Evolutionary conservation across 1,284 basidiomycete species (phyloP), one percentile per base, ranked within the genome.

Genomic region (Trichosporon inkin): DNA sequence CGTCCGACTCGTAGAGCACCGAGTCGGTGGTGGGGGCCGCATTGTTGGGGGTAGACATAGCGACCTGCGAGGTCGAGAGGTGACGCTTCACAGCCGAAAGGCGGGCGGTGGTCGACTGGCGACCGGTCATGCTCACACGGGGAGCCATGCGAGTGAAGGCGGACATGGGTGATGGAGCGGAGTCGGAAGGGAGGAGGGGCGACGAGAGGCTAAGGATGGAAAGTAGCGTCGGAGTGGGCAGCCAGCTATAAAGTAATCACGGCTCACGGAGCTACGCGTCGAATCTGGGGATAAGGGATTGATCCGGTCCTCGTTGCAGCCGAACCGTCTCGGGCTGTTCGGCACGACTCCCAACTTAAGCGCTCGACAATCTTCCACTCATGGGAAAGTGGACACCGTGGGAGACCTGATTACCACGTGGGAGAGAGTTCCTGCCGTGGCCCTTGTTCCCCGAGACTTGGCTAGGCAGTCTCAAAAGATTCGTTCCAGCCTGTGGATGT

Each of bases 51-150:
- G 28, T 32, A 32, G 28, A 32, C 53, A 62, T 55, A 53, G 52
- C 51, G 22, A 63, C 53, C 19, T 64, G 36, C 28, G 66, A 63
- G 10, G 68, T 63, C 44, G 58, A 62, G 52, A 76, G 56, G 62
- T 74, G 73, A 49, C 74, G 65, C 22, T 67, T 62, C 54, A 72
- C 58, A 22, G 62, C 62, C 7, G 67, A 56, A 24, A 76, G 63
- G 40, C 71, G 67, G 20, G 58, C 44, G 20, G 63, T 58, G 47
- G 69, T 64, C 24, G 60, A 57, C 22, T 60, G 37, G 55, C 52
- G 53, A 40, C 65, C 40, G 28, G 60, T 60, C 39, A 61, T 55
- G 58, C 62, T 65, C 65, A 68, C 64, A 53, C 67, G 70, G 54
- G 60, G 55, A 40, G 65, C 62, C 41, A 65, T 57, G 36, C 68